Base-by-base conservation (phyloP, 2,329 filamentous ascomycete species). In the Westerdykella ornata region DNA sequence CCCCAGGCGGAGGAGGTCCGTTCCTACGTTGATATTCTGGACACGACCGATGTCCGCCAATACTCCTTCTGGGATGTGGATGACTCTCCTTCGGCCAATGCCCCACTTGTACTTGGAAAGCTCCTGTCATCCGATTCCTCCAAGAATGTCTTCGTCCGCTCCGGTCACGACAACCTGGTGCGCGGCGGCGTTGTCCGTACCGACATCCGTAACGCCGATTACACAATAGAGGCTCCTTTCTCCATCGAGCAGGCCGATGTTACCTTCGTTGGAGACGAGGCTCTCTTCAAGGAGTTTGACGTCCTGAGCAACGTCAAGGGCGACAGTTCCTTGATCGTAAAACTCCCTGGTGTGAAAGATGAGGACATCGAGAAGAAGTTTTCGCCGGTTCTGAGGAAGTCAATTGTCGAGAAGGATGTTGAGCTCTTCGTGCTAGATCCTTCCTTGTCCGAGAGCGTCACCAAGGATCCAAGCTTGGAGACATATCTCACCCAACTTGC, bases 41-140 rank as follows among this genome's bases (percentile, higher is more conserved):
- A 80, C 48, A 63, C 60, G 16, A 62, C 71, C n/a, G 63, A 67
- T 15, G 80, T 82, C 15, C 77, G 86, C 65, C 85, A 97, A 67
- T 97, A 92, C 71, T 83, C 82, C 11, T 96, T 98, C 76, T 97
- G 89, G 88, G 86, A 96, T 53, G 64, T 85, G 31, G 90, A 95
- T 59, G 77, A 81, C 63, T 88, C 88, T 19, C 68, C 73, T 1
- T 77, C 83, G 38, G 74, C 76, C 38, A 72, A 73, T 44, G 81
- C 87, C 1, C 82, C 88, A 9, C 68, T 77, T 16, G 77, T 70
- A 35, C 61, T 84, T 37, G 77, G 75, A 31, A 74, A 80, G 58
- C 71, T 81, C 7, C 66, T 84, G 28, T 76, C 80, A 3, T 73
- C 71, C 22, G 78, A 82, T 53, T 77, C 77, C 8, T 67, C 76